phyloP scores from a whole-genome alignment of 1,284 basidiomycete genomes.

The Hemileia vastatrix region DNA sequence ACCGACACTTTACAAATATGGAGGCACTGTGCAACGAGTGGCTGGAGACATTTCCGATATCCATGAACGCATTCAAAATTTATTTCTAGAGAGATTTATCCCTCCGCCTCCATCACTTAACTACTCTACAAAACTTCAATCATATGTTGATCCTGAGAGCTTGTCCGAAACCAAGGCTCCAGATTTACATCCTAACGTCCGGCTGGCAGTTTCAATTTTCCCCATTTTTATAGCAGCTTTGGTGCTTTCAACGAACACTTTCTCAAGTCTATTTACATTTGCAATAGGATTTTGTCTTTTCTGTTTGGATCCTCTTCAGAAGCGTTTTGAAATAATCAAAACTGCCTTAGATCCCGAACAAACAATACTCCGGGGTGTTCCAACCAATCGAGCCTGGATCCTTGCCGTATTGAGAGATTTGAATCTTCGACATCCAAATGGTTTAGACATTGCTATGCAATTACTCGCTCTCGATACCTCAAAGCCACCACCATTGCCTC shows the following conservation, averaged over 20 bases:
- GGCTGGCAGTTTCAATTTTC: conserved; percentile 6
- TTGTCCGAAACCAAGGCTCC: background rate
- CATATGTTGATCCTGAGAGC: background rate
- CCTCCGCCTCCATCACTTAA: background rate
- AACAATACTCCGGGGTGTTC: conserved; percentile 12
- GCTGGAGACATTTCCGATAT: conserved; percentile 11
- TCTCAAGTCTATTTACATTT: conserved; percentile 4
- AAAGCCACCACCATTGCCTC: background rate
- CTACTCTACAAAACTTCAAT: no score
- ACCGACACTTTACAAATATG: conserved; percentile 16
- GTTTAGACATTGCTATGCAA: conserved; percentile 5
- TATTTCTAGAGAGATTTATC: conserved; percentile 13
- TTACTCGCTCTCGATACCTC: background rate
- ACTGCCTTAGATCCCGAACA: conserved; percentile 16
- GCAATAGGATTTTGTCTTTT: conserved; percentile 8
- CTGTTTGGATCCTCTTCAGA: conserved; percentile 9
- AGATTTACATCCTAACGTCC: conserved; percentile 14
- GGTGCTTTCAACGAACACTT: conserved; percentile 9
- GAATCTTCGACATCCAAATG: conserved; percentile 1
- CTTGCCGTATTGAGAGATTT: conserved; percentile 11
- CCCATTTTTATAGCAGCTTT: conserved; percentile 5
- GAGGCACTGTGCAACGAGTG: conserved; percentile 14
- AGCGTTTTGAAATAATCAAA: conserved; percentile 1
- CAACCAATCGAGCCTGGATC: conserved; percentile 14
- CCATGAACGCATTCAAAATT: conserved; percentile 9